Evolutionary conservation across 129 eudicot species (phyloP).

Genomic region (Gnaphalium uliginosum): DNA sequence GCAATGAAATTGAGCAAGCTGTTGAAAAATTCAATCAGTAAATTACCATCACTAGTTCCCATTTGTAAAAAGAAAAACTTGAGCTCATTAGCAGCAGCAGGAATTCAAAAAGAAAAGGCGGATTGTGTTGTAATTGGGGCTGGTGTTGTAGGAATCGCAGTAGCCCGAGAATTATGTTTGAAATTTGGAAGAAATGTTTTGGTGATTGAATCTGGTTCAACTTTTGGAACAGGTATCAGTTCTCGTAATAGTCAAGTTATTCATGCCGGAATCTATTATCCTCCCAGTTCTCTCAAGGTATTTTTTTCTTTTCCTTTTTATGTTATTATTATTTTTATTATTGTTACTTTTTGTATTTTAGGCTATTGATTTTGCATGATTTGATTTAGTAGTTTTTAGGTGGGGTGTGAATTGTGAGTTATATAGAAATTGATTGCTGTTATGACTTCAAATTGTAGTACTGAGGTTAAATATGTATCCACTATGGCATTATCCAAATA

Average conservation of each 20-base stretch:
- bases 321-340: neutral
- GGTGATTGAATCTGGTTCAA: conserved; percentile 66
- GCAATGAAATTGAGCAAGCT: conserved; percentile 17
- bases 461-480: neutral
- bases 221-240: conserved; percentile 77
- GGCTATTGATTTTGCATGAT: neutral
- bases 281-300: conserved; percentile 79
- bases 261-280: conserved; percentile 92
- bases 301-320: neutral
- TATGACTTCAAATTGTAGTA: neutral
- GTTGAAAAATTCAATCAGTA: neutral
- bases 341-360: neutral
- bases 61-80: neutral
- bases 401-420: neutral
- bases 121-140: conserved; percentile 96
- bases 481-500: too few species aligned
- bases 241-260: conserved; percentile 91
- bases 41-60: neutral
- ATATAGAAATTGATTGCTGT: too few species aligned
- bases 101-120: conserved; percentile 44
- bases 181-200: conserved; percentile 64
- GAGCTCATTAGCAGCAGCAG: conserved; percentile 16
- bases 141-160: conserved; percentile 83
- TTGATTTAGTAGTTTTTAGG: neutral
- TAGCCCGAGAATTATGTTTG: conserved; percentile 63